Evolutionary conservation across 2,329 filamentous ascomycete genomes (phyloP), one percentile per base, ranked within the genome.

Genomic region (Ciborinia camelliae): DNA sequence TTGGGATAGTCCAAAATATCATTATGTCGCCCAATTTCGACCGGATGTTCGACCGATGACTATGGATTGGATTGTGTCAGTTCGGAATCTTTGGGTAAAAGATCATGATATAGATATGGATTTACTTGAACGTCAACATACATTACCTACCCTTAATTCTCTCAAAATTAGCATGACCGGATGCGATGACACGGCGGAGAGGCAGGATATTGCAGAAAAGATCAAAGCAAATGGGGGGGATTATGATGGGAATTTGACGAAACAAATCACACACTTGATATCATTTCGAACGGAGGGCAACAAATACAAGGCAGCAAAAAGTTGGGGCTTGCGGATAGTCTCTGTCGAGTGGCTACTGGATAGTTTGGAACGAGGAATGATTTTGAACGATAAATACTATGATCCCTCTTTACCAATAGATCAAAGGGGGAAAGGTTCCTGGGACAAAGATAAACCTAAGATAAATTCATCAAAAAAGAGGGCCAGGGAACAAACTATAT

Each of bases 1-100:
- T 72, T 90, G 92, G 73, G 86, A 94, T 75, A 98, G 94, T 0
- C 86, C 90, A 58, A 99, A 99, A 77, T 99, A 99, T 78, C 90
- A 88, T 76, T 97, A 96, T 81, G 94, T 98, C 73, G 95, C 94
- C 62, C 91, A 89, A 74, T 90, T 94, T 75, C 86, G 95, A 61
- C 87, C 89, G 55, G 95, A 99, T 73, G 88, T 99, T 73, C 87
- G 86, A 74, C 88, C 92, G 58, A 88, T 99, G 79, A 85, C 85
- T 51, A 85, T 89, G n/a, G 84, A 86, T 73, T 99, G 92, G 91
- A 84, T 99, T 58, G 87, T 94, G 64, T 90, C 90, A 20, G 84
- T 97, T 23, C 84, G 90, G 32, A 81, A 88, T 32, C 81, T 87
- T 52, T 99, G 95, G 95, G 89, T 94, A 70, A 80, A 86, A 59